Percentiles rank a stretch among this genome's conserved stretches.
Conservation (phyloP, 306 rosid species). For the Begonia peltatifolia region DNA sequence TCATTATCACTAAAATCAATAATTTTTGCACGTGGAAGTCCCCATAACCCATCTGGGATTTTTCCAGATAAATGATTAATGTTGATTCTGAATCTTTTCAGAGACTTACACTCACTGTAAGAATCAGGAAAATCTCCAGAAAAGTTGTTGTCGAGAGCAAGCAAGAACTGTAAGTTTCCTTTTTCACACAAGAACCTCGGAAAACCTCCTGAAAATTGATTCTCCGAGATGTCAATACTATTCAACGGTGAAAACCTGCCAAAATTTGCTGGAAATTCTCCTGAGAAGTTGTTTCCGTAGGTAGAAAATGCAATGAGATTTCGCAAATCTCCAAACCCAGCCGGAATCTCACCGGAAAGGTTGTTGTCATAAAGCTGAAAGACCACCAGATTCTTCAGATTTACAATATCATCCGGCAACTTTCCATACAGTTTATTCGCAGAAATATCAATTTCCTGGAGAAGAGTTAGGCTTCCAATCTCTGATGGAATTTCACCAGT, state of each 20-base stretch:
- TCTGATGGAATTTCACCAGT: constrained; percentile 63
- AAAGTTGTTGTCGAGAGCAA: constrained; percentile 71
- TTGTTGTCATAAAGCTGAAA: constrained; percentile 63
- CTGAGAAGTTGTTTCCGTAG: constrained; percentile 60
- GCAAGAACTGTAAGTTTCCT: constrained; percentile 44
- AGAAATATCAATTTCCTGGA: constrained; percentile 71
- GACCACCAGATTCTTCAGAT: constrained; percentile 52
- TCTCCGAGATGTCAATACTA: constrained; percentile 87
- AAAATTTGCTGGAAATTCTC: constrained; percentile 48
- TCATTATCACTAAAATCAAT: constrained; percentile 68
- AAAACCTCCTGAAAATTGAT: constrained; percentile 71
- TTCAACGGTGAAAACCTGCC: constrained; percentile 56
- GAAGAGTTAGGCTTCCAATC: constrained; percentile 49
- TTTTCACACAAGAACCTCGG: constrained; percentile 75
- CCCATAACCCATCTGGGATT: constrained; percentile 61
- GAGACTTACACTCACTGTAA: constrained; percentile 54
- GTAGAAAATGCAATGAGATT: constrained; percentile 51
- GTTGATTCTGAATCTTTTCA: constrained; percentile 60
- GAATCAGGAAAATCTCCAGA: constrained; percentile 62
- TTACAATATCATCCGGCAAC: constrained; percentile 54
- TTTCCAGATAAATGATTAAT: constrained; percentile 51
- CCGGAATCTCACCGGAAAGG: constrained; percentile 68
- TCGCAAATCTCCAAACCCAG: constrained; percentile 75
- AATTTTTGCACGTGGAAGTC: constrained; percentile 51
- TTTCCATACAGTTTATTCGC: constrained; percentile 41